Evolutionary conservation across 176 grass and related monocot genomes (phyloP).

Genomic region (Neostapfia colusana): DNA sequence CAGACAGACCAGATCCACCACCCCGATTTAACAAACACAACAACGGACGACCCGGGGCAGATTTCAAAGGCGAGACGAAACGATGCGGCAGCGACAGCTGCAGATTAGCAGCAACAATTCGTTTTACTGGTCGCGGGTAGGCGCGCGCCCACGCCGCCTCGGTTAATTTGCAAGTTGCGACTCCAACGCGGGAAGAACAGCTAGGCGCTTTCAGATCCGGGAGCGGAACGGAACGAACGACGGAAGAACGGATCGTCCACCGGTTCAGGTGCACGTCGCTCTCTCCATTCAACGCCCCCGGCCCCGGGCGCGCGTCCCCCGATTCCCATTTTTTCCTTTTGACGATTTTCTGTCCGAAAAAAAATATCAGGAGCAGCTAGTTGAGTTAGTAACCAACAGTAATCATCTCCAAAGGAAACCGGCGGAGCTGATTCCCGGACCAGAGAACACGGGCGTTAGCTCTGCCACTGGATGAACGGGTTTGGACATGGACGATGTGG

Average conservation of each 20-base stretch:
- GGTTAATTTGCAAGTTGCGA: too few species aligned
- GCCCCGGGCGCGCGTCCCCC: not conserved
- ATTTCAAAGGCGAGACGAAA: not conserved
- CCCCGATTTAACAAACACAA: not conserved
- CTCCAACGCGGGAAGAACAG: not conserved
- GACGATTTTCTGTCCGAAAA: too few species aligned
- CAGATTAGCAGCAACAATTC: too few species aligned
- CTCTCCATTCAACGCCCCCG: not conserved
- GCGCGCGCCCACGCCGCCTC: too few species aligned
- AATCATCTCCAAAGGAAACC: not conserved
- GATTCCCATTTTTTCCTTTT: not conserved
- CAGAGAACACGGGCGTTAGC: conserved; percentile 19
- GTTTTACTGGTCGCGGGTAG: too few species aligned
- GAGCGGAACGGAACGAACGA: not conserved
- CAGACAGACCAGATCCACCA: not conserved
- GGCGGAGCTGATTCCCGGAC: not conserved
- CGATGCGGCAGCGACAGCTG: too few species aligned
- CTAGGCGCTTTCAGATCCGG: not conserved
- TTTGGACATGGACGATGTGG: too few species aligned
- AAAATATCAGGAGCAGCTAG: not conserved
- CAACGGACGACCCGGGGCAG: not conserved
- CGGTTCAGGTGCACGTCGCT: not conserved
- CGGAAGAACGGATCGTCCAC: not conserved
- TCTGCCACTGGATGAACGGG: too few species aligned
- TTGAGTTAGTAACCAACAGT: too few species aligned